Evolutionary conservation across 176 grass and related monocot species (phyloP).

Genomic region (Saccharum officinarum): DNA sequence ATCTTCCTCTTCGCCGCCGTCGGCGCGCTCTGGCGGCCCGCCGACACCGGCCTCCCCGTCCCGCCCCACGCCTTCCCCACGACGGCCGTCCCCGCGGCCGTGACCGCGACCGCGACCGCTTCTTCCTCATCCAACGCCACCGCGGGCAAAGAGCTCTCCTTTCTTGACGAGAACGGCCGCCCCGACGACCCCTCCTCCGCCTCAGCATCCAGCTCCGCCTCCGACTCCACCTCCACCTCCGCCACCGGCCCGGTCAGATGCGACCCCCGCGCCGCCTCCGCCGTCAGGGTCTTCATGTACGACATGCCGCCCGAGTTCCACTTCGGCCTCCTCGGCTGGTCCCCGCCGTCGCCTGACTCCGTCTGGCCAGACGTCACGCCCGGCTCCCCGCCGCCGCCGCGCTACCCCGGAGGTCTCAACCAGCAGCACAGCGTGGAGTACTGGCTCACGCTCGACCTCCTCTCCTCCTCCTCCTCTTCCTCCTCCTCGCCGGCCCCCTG

Average conservation of each 20-base stretch:
- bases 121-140: background rate
- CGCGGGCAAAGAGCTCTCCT: constrained; percentile 23
- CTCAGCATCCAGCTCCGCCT: background rate
- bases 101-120: background rate
- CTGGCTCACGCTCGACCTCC: constrained; percentile 89
- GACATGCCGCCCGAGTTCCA: constrained; percentile 87
- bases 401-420: constrained; percentile 87
- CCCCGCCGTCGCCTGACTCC: constrained; percentile 19
- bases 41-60: constrained; percentile 48
- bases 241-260: constrained; percentile 20
- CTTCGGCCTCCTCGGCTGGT: constrained; percentile 83
- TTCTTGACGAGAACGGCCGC: constrained; percentile 42
- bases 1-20: constrained; percentile 58
- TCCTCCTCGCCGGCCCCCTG: constrained; percentile 19
- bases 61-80: background rate
- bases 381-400: constrained; percentile 51
- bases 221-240: background rate
- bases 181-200: constrained; percentile 39
- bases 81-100: background rate
- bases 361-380: constrained; percentile 63
- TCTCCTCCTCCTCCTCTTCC: constrained; percentile 60
- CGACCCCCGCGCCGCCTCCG: constrained; percentile 33
- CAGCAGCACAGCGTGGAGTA: constrained; percentile 96
- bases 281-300: constrained; percentile 85
- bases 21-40: constrained; percentile 44